Evolutionary conservation across 305 asterid genomes (phyloP).

Genomic region (Petunia hybrid): DNA sequence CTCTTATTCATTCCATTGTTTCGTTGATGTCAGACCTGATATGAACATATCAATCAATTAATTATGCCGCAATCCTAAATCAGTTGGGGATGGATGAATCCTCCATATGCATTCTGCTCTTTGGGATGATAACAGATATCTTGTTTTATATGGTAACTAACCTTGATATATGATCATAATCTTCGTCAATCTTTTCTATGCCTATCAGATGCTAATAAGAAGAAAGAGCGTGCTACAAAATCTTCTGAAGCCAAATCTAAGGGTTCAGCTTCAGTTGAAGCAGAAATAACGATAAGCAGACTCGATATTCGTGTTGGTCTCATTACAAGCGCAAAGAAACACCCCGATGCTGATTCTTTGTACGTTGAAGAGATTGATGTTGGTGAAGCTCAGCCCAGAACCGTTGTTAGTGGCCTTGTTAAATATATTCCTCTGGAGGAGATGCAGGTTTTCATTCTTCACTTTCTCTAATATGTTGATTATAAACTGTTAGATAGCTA

Average conservation of each 20-base stretch:
- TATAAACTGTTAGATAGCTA: not conserved
- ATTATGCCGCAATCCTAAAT: not conserved
- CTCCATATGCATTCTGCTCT: slow-evolving; percentile 1
- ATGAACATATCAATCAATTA: not conserved
- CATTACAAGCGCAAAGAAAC: slow-evolving; percentile 84
- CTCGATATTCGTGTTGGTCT: slow-evolving; percentile 96
- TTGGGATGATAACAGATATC: not conserved
- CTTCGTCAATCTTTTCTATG: not conserved
- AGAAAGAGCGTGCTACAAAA: slow-evolving; percentile 67
- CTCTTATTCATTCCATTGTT: not conserved
- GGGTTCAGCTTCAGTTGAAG: slow-evolving; percentile 54
- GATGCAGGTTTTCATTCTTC: slow-evolving; percentile 72
- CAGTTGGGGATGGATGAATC: not conserved
- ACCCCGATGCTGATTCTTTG: slow-evolving; percentile 92
- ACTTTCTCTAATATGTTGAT: slow-evolving; percentile 20
- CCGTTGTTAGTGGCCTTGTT: slow-evolving; percentile 98
- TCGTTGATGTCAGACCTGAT: slow-evolving; percentile 4
- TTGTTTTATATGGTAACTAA: slow-evolving; percentile 3
- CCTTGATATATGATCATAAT: slow-evolving; percentile 10
- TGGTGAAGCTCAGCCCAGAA: slow-evolving; percentile 90
- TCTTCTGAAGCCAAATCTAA: slow-evolving; percentile 61
- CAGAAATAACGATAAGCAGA: slow-evolving; percentile 74
- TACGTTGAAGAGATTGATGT: slow-evolving; percentile 97
- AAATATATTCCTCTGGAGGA: slow-evolving; percentile 89
- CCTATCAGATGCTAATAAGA: slow-evolving; percentile 56